phyloP scores from a whole-genome alignment of 2,329 filamentous ascomycete genomes.

The Bimuria novae-zelandiae region DNA sequence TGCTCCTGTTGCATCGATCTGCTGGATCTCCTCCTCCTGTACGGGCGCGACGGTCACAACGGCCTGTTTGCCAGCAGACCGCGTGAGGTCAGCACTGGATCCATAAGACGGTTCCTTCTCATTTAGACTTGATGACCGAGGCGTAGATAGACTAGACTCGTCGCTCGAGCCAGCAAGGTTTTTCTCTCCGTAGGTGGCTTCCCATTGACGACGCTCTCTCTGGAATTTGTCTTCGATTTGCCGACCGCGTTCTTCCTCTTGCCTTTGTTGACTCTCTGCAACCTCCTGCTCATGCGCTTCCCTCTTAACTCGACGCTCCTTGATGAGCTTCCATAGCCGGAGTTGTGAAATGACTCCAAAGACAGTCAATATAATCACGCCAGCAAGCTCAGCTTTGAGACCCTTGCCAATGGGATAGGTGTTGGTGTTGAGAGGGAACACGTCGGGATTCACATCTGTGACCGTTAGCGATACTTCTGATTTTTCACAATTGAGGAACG shows the following conservation, averaged over 20 bases:
- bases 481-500: constrained; percentile 1
- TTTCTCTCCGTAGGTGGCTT: constrained; percentile 73
- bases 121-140: constrained; percentile 41
- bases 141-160: constrained; percentile 46
- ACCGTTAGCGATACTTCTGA: constrained; percentile 14
- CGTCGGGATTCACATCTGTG: constrained; percentile 68
- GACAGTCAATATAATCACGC: constrained; percentile 73
- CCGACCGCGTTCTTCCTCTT: constrained; percentile 73
- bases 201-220: constrained; percentile 72
- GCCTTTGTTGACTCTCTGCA: constrained; percentile 62
- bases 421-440: constrained; percentile 76
- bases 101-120: constrained; percentile 50
- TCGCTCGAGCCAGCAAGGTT: constrained; percentile 57
- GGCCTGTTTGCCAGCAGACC: constrained; percentile 42
- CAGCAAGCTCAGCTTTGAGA: constrained; percentile 82
- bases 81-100: constrained; percentile 50
- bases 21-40: constrained; percentile 52
- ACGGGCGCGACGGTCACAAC: constrained; percentile 61
- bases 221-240: constrained; percentile 66
- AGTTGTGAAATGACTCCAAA: constrained; percentile 83
- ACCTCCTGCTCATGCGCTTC: constrained; percentile 55
- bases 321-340: constrained; percentile 82
- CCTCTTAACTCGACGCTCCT: constrained; percentile 54
- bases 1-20: constrained; percentile 39
- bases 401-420: constrained; percentile 87